Evolutionary conservation across 192 early-diverging fungal genomes (phyloP), one percentile per base, ranked within the genome.

Genomic region (Umbelopsis ramanniana): DNA sequence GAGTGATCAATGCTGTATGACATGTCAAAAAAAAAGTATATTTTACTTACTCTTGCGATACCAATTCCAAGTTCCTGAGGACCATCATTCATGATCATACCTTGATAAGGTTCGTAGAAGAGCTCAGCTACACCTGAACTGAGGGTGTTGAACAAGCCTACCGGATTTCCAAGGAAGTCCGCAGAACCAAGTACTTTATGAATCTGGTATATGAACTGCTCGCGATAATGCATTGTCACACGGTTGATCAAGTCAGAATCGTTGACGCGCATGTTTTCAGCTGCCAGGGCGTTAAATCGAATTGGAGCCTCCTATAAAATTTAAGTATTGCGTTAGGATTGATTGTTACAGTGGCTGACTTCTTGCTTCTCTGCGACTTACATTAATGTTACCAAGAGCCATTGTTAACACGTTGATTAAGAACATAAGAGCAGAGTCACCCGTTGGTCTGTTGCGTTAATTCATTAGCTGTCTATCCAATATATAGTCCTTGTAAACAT

Each of bases 81-180:
- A 10, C 93, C 87, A 67, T 93, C 93, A 69, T 93, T 96, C 87
- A 98, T 95, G 46, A 96, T 91, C 68, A 97, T 93, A 6, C 97
- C 97, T 85, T 97, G 94, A 74, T 95, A 92, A 0, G 97, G 97
- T 76, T 99, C 96, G 81, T 98, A 99, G 78, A 99, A 99, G 52
- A 98, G 90, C 74, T 98, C 98, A 5, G 87, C 86, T 1, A 98
- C 96, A 7, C 98, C 98, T 0, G 95, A 95, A 71, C 93, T 93
- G 55, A 99, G 88, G 71, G 90, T 98, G 81, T 90, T 97, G 81
- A 99, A 99, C 19, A 99, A 78, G 2, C 98, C 97, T 2, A 99
- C 95, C 2, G 98, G 98, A 70, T 99, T 99, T 29, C 98, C 98
- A 60, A 99, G 85, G 71, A 99, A 90, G 73, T 99, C 97, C 17